Base-by-base conservation (phyloP, 257 asterid genomes). In the Ilex asprella region DNA sequence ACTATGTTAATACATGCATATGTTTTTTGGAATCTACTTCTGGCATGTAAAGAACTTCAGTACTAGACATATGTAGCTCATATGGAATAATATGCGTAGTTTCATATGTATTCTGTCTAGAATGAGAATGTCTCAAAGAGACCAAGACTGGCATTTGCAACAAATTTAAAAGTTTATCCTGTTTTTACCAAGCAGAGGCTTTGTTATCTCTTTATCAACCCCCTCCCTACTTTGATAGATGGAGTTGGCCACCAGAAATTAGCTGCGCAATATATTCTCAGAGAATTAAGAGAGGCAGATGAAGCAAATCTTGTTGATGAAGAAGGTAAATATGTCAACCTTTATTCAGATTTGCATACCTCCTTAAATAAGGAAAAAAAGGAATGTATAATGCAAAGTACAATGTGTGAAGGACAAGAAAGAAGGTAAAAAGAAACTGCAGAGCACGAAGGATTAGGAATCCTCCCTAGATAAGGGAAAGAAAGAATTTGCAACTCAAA, bases 291-390 rank as follows among this genome's bases (percentile, higher is more conserved):
- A 39, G 88, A 81, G 68, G 96, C 87, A 55, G 86, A 84, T 81
- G 98, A 86, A 79, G 86, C 75, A 70, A 91, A 91, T 76, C 74
- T 91, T 71, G 80, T 91, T 31, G 94, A 88, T 70, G 96, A 81
- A 78, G 90, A 84, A 82, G 98, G 96, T 91, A 79, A 10, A 49
- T 31, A 10, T 46, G 52, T 46, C n/a, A 14, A 11, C 10, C 52
- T 14, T 46, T 46, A 5, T 46, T 7, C 15, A 14, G n/a, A 10
- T 0, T 46, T 46, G 3, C n/a, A 46, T 10, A 10, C 27, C 27
- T 21, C 27, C 27, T 21, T 21, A 21, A 21, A 21, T 21, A 21
- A 21, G 27, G 1, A 21, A 1, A 21, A 21, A 21, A 21, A 21
- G 27, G 27, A 21, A 21, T 0, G 27, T 21, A 21, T 21, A 21